Evolutionary conservation across 2,329 filamentous ascomycete genomes (phyloP), one percentile per base, ranked within the genome.

Genomic region (Pseudocercospora cruenta): DNA sequence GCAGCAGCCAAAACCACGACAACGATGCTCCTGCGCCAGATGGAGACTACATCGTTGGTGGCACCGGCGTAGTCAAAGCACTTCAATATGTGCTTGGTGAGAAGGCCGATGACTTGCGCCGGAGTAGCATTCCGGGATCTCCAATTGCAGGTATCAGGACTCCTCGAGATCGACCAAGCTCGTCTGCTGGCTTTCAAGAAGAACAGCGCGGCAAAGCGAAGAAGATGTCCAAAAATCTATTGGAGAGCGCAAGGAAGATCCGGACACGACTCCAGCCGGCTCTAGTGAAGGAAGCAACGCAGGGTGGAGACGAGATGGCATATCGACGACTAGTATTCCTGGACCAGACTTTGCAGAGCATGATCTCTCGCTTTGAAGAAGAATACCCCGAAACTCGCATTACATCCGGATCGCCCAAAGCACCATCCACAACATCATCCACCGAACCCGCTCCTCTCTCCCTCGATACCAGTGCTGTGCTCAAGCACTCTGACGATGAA

Each of bases 291-390:
- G 94, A 91, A 80, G 86, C 89, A 54, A 86, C 86, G 69, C 83
- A 87, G 9, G 55, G 55, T 39, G 87, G 84, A 19, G 90, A 95
- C 75, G 90, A 94, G 72, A 84, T 88, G 71, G 91, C 90, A 70
- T 92, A 96, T 76, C 87, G 94, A 39, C 90, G 91, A 58, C 86
- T 98, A 21, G 83, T 90, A 51, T 97, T 97, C 85, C 86, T 99
- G 31, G 93, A 97, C 74, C 85, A 91, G 67, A 98, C 95, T 0
- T 84, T 99, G 9, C 86, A 93, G 74, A 90, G 91, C 71, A 97
- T 98, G 81, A 98, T 98, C 75, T 90, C 92, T 76, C 91, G 95
- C 28, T 99, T 98, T 76, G 95, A 98, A 78, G 91, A 96, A 76
- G 94, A 98, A 78, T 98, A 93, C 74, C 95, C 95, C 0, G 94